phyloP scores from a whole-genome alignment of 2,329 filamentous ascomycete species.

The Coniosporium tulheliwenetii region DNA sequence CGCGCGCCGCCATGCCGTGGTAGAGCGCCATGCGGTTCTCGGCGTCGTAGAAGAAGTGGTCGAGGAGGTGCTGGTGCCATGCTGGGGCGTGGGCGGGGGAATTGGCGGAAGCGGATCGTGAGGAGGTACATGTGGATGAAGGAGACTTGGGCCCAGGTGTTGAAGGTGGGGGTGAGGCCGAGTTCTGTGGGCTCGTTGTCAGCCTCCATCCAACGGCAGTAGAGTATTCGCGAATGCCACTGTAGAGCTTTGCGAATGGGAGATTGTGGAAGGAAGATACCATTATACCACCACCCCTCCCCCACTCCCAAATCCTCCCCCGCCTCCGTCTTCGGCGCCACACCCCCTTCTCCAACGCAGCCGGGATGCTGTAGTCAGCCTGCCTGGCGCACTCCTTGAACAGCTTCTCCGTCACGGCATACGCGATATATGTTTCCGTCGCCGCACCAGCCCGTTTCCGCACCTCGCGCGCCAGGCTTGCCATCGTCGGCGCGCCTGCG shows the following conservation, averaged over 20 bases:
- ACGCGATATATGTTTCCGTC: slow-evolving; percentile 60
- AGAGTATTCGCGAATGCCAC: neutral
- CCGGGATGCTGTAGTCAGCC: slow-evolving; percentile 62
- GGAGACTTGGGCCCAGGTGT: slow-evolving; percentile 88
- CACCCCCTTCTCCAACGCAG: slow-evolving; percentile 49
- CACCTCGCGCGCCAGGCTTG: slow-evolving; percentile 5
- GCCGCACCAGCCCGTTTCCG: slow-evolving; percentile 18
- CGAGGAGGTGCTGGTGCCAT: slow-evolving; percentile 81
- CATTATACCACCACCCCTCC: slow-evolving; percentile 65
- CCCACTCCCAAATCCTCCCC: slow-evolving; percentile 72
- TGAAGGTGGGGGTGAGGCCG: slow-evolving; percentile 72
- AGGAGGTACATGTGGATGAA: slow-evolving; percentile 94
- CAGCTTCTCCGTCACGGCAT: slow-evolving; percentile 62
- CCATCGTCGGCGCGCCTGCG: neutral
- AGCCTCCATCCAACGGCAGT: neutral
- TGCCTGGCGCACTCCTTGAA: slow-evolving; percentile 60
- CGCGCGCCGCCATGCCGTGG: slow-evolving; percentile 48
- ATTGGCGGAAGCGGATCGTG: slow-evolving; percentile 65
- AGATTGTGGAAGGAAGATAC: slow-evolving; percentile 30
- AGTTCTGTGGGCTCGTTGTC: slow-evolving; percentile 39
- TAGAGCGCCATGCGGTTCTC: slow-evolving; percentile 70
- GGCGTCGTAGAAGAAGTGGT: slow-evolving; percentile 88
- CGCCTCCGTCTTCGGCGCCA: slow-evolving; percentile 54
- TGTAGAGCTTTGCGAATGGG: neutral
- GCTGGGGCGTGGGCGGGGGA: slow-evolving; percentile 53